Evolutionary conservation across 2,329 filamentous ascomycete genomes (phyloP).

Genomic region (Curvularia eragrostidis): DNA sequence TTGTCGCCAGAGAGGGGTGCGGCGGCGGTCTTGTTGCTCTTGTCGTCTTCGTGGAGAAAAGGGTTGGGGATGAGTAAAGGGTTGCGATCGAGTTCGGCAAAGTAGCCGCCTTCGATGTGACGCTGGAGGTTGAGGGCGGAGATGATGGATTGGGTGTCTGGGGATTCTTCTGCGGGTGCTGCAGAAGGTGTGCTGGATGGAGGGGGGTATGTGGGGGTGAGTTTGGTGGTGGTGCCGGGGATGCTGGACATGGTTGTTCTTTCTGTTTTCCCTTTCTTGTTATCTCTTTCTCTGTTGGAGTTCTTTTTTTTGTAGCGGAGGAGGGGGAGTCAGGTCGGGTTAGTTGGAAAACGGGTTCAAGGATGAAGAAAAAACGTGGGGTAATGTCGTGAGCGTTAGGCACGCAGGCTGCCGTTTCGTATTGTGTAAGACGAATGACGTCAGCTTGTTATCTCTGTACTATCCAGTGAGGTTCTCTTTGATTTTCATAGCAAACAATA

Average conservation of each 20-base stretch:
- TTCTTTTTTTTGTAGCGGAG: neutral
- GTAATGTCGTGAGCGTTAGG: neutral
- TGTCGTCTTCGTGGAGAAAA: slow-evolving; percentile 48
- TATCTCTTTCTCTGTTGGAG: neutral
- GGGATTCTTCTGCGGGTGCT: no score
- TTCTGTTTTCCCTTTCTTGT: neutral
- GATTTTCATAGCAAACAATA: no score
- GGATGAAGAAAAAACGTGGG: neutral
- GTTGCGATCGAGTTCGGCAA: slow-evolving; percentile 58
- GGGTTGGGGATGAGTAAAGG: slow-evolving; percentile 59
- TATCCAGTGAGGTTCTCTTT: no score
- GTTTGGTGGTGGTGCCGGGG: neutral
- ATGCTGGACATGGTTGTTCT: neutral
- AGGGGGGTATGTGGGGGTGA: neutral
- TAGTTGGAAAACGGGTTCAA: neutral
- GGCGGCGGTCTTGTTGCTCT: slow-evolving; percentile 41
- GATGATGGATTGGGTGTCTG: slow-evolving; percentile 25
- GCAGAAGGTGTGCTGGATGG: no score
- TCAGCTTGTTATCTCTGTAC: neutral
- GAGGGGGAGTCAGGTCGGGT: neutral
- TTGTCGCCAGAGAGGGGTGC: slow-evolving; percentile 42
- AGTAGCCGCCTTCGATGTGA: slow-evolving; percentile 61
- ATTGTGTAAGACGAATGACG: neutral
- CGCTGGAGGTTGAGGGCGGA: slow-evolving; percentile 50
- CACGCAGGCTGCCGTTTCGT: neutral